Conservation (phyloP, 2,329 filamentous ascomycete genomes). For the Calonectria hawksworthii region DNA sequence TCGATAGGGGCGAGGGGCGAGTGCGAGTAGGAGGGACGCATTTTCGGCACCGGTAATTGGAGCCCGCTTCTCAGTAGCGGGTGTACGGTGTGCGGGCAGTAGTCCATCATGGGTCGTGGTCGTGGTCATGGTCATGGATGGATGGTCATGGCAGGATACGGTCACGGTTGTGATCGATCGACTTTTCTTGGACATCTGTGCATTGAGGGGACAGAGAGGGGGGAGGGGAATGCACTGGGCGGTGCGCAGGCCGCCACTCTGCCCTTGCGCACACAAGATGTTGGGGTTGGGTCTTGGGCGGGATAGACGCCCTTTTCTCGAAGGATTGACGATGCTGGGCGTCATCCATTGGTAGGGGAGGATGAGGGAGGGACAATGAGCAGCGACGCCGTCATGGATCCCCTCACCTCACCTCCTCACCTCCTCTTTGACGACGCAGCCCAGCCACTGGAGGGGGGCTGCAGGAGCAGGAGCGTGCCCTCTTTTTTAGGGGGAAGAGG, state of each 20-base stretch:
- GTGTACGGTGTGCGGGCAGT: background rate
- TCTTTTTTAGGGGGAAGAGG: background rate
- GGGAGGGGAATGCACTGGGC: background rate
- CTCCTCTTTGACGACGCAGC: background rate
- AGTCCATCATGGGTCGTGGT: background rate
- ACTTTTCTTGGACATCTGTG: constrained; percentile 1
- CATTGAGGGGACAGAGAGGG: background rate
- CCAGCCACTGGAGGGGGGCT: constrained; percentile 6
- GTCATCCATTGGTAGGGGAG: background rate
- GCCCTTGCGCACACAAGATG: background rate
- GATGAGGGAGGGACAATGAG: background rate
- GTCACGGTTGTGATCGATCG: background rate
- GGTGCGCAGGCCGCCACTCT: background rate
- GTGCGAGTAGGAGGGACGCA: constrained; percentile 4
- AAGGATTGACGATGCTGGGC: background rate
- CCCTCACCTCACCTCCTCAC: background rate
- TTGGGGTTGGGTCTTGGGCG: background rate
- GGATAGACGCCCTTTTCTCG: background rate
- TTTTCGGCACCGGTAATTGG: constrained; percentile 7
- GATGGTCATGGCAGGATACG: background rate
- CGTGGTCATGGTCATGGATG: background rate
- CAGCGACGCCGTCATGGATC: background rate
- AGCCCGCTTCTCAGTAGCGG: background rate
- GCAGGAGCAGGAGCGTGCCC: background rate
- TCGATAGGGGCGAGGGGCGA: constrained; percentile 2